phyloP scores from a whole-genome alignment of 306 rosid genomes.

The Cucurbita pepo region DNA sequence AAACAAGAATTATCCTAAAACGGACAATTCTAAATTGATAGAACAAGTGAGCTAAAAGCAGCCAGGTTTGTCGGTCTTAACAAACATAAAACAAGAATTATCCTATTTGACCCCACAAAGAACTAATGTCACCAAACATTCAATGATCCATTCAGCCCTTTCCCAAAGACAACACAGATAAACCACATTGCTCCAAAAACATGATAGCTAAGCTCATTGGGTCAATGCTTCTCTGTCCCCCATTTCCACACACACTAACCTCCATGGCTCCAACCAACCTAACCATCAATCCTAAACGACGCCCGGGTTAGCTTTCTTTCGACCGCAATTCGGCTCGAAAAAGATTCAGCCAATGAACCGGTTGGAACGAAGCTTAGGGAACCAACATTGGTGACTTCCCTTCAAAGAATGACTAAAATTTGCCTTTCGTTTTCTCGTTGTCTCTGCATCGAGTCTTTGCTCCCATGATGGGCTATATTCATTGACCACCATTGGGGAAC shows the following conservation, averaged over 20 bases:
- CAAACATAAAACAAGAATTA: background rate
- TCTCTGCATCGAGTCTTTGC: conserved; percentile 9
- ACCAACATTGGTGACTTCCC: conserved; percentile 15
- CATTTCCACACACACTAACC: conserved; percentile 15
- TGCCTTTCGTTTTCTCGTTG: conserved; percentile 24
- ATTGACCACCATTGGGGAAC: conserved; percentile 1
- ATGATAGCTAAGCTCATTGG: conserved; percentile 1
- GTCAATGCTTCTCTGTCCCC: conserved; percentile 20
- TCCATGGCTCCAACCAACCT: conserved; percentile 9
- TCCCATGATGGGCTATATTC: background rate
- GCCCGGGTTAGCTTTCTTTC: background rate
- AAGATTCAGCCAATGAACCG: conserved; percentile 17
- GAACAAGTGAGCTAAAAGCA: background rate
- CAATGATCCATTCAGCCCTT: background rate
- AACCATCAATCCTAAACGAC: conserved; percentile 2
- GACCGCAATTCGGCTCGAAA: background rate
- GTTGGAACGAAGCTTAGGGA: conserved; percentile 19
- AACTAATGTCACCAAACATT: background rate
- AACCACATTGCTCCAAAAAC: conserved; percentile 4
- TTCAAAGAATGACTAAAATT: conserved; percentile 5
- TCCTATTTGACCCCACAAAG: conserved; percentile 1
- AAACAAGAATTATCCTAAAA: background rate
- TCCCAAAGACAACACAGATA: background rate
- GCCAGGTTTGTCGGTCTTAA: background rate
- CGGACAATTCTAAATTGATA: background rate